phyloP scores from a whole-genome alignment of 495 filamentous ascomycete species.

The Xylaria cubensis region DNA sequence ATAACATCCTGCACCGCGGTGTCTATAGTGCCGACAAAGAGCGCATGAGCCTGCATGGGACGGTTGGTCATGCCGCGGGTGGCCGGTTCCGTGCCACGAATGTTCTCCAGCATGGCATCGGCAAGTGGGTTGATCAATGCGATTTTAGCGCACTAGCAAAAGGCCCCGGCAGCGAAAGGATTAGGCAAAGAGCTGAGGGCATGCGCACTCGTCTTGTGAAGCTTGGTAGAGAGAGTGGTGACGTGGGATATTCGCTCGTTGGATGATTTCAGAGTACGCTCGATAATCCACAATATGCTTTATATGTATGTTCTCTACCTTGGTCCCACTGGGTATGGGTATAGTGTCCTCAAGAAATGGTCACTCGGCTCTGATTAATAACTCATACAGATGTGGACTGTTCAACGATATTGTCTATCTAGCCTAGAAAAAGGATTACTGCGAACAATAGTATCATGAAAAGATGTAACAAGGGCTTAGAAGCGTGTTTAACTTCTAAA shows the following conservation, averaged over 20 bases:
- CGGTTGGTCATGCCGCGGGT: conserved; percentile 66
- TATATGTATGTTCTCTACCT: background rate
- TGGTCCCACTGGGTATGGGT: background rate
- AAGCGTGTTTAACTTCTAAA: too few species aligned
- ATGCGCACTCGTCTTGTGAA: conserved; percentile 62
- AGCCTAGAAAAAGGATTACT: too few species aligned
- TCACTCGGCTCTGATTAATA: background rate
- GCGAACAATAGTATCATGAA: too few species aligned
- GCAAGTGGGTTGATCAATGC: conserved; percentile 69
- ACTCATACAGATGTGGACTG: background rate
- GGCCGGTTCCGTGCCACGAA: conserved; percentile 69
- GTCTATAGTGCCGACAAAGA: conserved; percentile 68
- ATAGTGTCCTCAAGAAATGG: background rate
- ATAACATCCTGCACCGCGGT: conserved; percentile 84
- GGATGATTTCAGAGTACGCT: conserved; percentile 35
- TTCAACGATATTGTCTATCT: background rate
- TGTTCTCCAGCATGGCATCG: conserved; percentile 85
- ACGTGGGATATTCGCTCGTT: conserved; percentile 61
- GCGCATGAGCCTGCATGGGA: conserved; percentile 82
- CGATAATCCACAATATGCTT: background rate
- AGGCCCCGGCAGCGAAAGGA: conserved; percentile 52
- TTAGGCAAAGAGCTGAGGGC: conserved; percentile 59
- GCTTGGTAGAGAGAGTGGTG: conserved; percentile 64
- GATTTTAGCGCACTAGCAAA: conserved; percentile 54
- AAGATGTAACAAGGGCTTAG: too few species aligned